phyloP scores from a whole-genome alignment of 2,329 filamentous ascomycete genomes.

The Colletotrichum viniferum region DNA sequence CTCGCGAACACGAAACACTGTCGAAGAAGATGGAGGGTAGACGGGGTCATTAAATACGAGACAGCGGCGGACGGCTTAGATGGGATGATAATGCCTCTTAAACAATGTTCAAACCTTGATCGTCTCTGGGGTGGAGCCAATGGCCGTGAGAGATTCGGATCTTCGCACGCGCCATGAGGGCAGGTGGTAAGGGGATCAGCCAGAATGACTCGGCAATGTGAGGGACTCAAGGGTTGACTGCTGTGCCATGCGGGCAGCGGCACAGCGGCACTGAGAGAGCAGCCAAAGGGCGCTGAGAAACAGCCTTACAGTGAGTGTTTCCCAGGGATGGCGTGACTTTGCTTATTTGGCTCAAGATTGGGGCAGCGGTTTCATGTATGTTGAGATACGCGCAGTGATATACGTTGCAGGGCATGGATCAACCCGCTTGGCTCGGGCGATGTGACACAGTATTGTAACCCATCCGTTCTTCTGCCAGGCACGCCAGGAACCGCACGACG shows the following conservation, averaged over 20 bases:
- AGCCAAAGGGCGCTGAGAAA: not conserved
- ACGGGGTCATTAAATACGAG: not conserved
- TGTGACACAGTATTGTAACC: slow-evolving; percentile 13
- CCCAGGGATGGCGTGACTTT: slow-evolving; percentile 13
- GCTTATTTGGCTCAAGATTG: slow-evolving; percentile 4
- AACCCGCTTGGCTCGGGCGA: not conserved
- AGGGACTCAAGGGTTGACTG: not conserved
- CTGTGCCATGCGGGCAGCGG: not conserved
- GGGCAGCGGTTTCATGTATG: slow-evolving; percentile 9
- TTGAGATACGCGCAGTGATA: not conserved
- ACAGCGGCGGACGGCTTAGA: not conserved
- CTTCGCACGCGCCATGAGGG: not conserved
- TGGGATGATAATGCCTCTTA: not conserved
- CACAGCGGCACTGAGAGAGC: not conserved
- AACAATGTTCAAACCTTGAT: slow-evolving; percentile 8
- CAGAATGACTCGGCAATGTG: slow-evolving; percentile 1
- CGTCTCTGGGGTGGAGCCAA: slow-evolving; percentile 18
- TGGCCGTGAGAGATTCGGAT: slow-evolving; percentile 16
- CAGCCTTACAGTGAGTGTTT: not conserved
- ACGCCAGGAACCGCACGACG: not conserved
- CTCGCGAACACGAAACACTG: not conserved
- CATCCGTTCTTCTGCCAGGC: not conserved
- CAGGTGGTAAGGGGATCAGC: not conserved
- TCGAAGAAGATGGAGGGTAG: not conserved
- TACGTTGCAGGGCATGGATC: slow-evolving; percentile 2